Evolutionary conservation across 495 filamentous ascomycete genomes (phyloP), one percentile per base, ranked within the genome.

Genomic region (Neurospora pannonica): DNA sequence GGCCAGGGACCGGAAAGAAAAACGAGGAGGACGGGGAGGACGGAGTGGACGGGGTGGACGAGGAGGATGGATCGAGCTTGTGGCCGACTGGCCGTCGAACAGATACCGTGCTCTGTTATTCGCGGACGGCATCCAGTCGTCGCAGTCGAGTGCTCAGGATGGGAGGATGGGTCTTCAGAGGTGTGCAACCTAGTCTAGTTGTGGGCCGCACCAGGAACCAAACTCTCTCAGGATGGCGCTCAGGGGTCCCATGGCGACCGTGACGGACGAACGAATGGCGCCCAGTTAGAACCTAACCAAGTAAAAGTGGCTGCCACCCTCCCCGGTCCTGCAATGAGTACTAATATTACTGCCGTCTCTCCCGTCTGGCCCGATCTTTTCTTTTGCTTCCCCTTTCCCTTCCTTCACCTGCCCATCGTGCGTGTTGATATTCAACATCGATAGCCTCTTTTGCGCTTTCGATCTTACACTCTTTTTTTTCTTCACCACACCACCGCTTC

Each of bases 401-500:
- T 78, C 81, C 77, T 78, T 80, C 81, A 82, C 81, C 81, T 81
- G 81, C 80, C 77, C 77, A 79, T 76, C 81, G 77, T 82, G 79
- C 80, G 84, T 84, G 79, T 83, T 84, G 82, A 83, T 83, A 84
- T 84, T 83, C 80, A 82, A 81, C 79, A 79, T 79, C 81, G 87
- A 86, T 84, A 86, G 87, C 85, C 79, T 86, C 83, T 75, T 80
- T 83, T 79, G 80, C 83, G 84, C 87, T 87, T 81, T 87, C 80
- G 80, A 80, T 81, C 77, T 84, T 81, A 79, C 75, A 84, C 83
- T 79, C 79, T 76, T 73, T 76, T 76, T 77, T 78, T 75, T 62
- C 70, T 83, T 85, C 84, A 67, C 54, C 84, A 79, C 84, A 90
- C 88, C 82, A 94, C 93, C 92, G 93, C 93, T 95, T 95, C 93